A percentile compares a stretch with the other conserved stretches of the same genome.
Conservation (phyloP, 225 moss, liverwort and hornwort genomes). For the Asterella californica region DNA sequence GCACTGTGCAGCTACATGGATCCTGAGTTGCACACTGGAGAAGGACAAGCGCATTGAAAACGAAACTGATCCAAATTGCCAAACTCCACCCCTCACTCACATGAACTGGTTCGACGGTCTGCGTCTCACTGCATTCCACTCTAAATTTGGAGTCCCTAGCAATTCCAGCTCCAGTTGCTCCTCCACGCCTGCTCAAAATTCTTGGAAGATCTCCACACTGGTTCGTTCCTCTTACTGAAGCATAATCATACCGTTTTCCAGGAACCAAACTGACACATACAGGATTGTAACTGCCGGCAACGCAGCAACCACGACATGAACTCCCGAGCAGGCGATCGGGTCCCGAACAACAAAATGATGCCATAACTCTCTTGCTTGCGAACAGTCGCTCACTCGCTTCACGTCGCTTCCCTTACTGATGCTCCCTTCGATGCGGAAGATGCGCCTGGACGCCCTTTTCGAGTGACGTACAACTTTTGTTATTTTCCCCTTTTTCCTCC, state of each 20-base stretch:
- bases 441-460: neutral
- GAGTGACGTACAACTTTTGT: no score
- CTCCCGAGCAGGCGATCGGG: neutral
- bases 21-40: no score
- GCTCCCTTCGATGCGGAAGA: neutral
- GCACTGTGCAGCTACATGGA: no score
- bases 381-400: neutral
- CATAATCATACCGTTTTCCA: neutral
- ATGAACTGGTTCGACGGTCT: neutral
- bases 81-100: neutral
- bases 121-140: conserved; percentile 8
- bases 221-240: neutral
- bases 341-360: neutral
- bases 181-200: neutral
- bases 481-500: no score
- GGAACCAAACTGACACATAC: neutral
- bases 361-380: neutral
- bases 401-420: neutral
- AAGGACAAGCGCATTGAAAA: neutral
- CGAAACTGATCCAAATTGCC: no score
- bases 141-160: neutral
- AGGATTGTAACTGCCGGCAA: neutral
- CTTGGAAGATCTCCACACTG: neutral
- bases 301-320: neutral
- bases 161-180: neutral